phyloP scores from a whole-genome alignment of 2,329 filamentous ascomycete genomes.

The Trichoderma cornu-damae region DNA sequence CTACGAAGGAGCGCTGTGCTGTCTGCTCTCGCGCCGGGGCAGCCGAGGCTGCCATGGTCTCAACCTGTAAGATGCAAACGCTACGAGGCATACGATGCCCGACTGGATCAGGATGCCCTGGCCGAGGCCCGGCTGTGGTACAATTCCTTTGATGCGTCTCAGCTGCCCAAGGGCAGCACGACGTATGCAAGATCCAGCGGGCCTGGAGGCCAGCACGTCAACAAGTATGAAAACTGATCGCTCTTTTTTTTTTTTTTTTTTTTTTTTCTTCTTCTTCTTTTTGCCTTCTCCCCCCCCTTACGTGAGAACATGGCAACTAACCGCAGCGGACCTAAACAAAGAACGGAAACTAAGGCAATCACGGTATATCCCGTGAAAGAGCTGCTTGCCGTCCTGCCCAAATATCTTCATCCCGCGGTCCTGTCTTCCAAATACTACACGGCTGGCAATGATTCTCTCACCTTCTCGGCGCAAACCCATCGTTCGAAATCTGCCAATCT shows the following conservation, averaged over 20 bases:
- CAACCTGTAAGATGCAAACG: slow-evolving; percentile 29
- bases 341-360: slow-evolving; percentile 56
- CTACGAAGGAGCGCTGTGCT: not conserved
- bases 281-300: not conserved
- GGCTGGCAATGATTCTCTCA: slow-evolving; percentile 46
- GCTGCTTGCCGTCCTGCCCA: slow-evolving; percentile 43
- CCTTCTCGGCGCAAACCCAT: slow-evolving; percentile 51
- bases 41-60: slow-evolving; percentile 3
- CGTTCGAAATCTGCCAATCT: slow-evolving; percentile 49
- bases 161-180: slow-evolving; percentile 48
- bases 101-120: slow-evolving; percentile 47
- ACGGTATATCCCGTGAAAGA: slow-evolving; percentile 48
- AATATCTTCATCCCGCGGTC: slow-evolving; percentile 42
- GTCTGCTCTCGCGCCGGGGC: not conserved
- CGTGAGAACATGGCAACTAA: slow-evolving; percentile 34
- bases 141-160: slow-evolving; percentile 38
- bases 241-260: too few relatives aligned
- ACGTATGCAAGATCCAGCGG: slow-evolving; percentile 55
- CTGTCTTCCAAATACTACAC: slow-evolving; percentile 53
- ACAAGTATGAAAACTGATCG: slow-evolving; percentile 45
- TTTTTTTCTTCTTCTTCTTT: not conserved
- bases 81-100: slow-evolving; percentile 46
- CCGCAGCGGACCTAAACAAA: slow-evolving; percentile 43
- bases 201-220: slow-evolving; percentile 58
- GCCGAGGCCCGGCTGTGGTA: slow-evolving; percentile 50